These are phyloP conservation scores for Fonsecaea multimorphosa DNA, from an alignment of 2,329 filamentous ascomycete species.

Conservation along the genomic window DNA sequence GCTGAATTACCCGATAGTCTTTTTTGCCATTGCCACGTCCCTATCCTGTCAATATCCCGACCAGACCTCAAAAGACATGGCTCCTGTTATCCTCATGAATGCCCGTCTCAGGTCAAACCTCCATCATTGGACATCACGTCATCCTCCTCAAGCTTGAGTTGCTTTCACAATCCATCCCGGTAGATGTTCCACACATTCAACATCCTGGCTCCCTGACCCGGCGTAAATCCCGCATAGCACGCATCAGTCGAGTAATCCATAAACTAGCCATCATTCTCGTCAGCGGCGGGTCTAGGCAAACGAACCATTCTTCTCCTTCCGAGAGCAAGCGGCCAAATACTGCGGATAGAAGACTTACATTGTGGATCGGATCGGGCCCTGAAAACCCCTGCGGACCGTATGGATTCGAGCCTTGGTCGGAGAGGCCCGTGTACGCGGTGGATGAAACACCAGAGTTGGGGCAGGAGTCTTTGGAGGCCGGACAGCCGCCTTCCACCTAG, in stretches of 20 bases:
- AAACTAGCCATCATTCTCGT: slow-evolving; percentile 42
- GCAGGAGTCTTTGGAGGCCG: slow-evolving; percentile 58
- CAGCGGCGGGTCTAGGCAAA: no score
- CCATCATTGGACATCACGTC: not conserved
- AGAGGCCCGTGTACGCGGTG: slow-evolving; percentile 17
- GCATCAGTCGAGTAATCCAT: slow-evolving; percentile 66
- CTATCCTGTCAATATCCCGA: not conserved
- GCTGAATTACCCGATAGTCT: no score
- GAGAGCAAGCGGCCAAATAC: not conserved
- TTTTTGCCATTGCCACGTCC: no score
- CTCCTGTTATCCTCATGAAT: no score
- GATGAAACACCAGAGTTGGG: slow-evolving; percentile 42
- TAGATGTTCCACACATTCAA: slow-evolving; percentile 57
- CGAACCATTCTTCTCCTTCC: not conserved
- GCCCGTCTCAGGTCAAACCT: no score
- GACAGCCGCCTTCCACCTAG: slow-evolving; percentile 56
- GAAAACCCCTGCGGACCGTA: slow-evolving; percentile 41
- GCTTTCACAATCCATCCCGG: slow-evolving; percentile 41
- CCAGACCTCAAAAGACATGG: not conserved
- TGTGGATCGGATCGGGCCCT: slow-evolving; percentile 60
- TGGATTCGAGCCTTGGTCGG: slow-evolving; percentile 23
- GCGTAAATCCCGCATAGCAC: slow-evolving; percentile 61
- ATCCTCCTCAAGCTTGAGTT: not conserved
- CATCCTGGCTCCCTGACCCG: slow-evolving; percentile 58
- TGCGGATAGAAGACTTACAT: slow-evolving; percentile 40